phyloP scores from a whole-genome alignment of 2,329 filamentous ascomycete species.

The Falciphora oryzae region DNA sequence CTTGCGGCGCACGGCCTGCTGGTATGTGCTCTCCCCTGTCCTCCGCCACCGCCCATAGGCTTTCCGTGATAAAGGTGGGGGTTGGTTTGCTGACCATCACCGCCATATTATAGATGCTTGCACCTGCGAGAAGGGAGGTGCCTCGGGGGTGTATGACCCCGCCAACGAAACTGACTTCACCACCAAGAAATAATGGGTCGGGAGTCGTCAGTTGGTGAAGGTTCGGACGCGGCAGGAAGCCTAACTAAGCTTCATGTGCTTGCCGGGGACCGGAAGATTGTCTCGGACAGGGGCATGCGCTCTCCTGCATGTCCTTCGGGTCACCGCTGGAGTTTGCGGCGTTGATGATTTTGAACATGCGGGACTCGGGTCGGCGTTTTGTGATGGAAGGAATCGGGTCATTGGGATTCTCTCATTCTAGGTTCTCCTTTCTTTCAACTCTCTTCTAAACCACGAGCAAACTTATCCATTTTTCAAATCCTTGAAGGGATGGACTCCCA shows the following conservation, averaged over 20 bases:
- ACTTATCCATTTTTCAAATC: no score
- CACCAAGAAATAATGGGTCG: constrained; percentile 46
- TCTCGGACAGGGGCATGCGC: neutral
- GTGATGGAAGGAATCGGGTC: neutral
- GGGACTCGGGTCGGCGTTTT: neutral
- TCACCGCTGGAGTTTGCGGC: neutral
- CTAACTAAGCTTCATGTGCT: neutral
- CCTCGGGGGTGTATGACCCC: constrained; percentile 54
- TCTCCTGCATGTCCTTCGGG: neutral
- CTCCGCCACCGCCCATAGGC: neutral
- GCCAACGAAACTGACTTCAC: constrained; percentile 80
- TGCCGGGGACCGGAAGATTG: neutral
- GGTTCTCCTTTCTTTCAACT: neutral
- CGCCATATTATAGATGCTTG: constrained; percentile 49
- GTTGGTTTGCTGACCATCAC: constrained; percentile 4
- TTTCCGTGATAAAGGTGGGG: neutral
- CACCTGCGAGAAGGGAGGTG: constrained; percentile 67
- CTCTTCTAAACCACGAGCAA: no score
- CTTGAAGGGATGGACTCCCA: no score
- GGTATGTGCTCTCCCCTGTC: constrained; percentile 42
- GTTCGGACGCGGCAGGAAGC: neutral
- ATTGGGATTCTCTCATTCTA: neutral
- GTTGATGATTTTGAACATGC: neutral
- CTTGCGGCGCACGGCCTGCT: constrained; percentile 69
- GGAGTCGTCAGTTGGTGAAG: neutral